Percentiles rank a stretch among this genome's conserved stretches.
phyloP scores from a whole-genome alignment of 2,329 filamentous ascomycete species.

The Phoma sp. region DNA sequence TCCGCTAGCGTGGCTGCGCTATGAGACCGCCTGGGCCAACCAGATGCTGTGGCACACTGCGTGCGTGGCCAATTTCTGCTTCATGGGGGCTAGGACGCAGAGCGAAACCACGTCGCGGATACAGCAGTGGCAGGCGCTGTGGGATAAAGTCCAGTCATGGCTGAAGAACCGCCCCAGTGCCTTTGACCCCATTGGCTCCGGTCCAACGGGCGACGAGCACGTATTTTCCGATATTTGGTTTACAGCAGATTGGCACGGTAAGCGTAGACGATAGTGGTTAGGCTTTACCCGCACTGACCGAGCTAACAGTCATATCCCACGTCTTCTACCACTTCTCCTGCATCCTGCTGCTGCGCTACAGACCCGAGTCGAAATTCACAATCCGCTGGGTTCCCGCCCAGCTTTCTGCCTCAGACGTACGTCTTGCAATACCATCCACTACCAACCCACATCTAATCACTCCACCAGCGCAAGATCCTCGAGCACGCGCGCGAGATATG shows the following conservation, averaged over 20 bases:
- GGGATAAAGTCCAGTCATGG: slow-evolving; percentile 32
- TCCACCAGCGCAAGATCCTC: slow-evolving; percentile 25
- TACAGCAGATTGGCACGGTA: slow-evolving; percentile 37
- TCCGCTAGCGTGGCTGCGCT: slow-evolving; percentile 28
- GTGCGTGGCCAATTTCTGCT: slow-evolving; percentile 37
- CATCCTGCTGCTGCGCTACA: slow-evolving; percentile 38
- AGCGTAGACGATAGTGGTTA: background rate
- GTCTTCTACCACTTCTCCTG: slow-evolving; percentile 38
- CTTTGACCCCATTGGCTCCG: slow-evolving; percentile 36
- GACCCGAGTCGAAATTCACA: slow-evolving; percentile 33
- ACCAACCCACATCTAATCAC: too few species aligned
- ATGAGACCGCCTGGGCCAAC: slow-evolving; percentile 41
- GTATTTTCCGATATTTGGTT: slow-evolving; percentile 23
- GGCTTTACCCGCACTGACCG: background rate
- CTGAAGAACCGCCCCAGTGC: slow-evolving; percentile 23
- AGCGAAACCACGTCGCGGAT: background rate
- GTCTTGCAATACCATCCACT: too few species aligned
- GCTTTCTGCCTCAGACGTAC: slow-evolving; percentile 3
- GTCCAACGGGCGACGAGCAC: slow-evolving; percentile 7
- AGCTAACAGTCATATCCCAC: slow-evolving; percentile 26
- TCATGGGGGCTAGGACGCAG: slow-evolving; percentile 20
- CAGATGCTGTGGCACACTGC: slow-evolving; percentile 40
- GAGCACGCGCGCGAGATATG: slow-evolving; percentile 34
- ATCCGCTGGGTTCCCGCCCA: slow-evolving; percentile 21
- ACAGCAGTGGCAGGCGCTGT: slow-evolving; percentile 31